A percentile compares a stretch with the other conserved stretches of the same genome.
phyloP scores from a whole-genome alignment of 306 rosid genomes.

The Heteromeles arbutifolia region DNA sequence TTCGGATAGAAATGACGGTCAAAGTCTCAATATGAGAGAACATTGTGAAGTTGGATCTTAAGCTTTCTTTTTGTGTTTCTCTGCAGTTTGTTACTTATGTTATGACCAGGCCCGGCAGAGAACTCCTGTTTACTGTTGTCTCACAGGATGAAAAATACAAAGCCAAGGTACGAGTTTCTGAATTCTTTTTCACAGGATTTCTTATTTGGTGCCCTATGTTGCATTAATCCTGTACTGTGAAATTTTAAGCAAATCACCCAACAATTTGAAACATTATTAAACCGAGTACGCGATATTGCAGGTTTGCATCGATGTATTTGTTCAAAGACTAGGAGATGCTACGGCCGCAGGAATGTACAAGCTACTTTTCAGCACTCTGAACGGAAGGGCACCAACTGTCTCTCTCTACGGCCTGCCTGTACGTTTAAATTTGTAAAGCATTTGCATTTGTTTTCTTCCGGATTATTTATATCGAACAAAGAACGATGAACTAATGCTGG shows the following conservation, averaged over 20 bases:
- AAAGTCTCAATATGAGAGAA: neutral
- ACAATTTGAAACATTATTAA: neutral
- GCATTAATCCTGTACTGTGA: neutral
- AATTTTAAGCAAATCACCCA: neutral
- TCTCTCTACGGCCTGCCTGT: slow-evolving; percentile 80
- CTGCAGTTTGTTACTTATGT: slow-evolving; percentile 86
- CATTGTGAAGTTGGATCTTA: slow-evolving; percentile 1
- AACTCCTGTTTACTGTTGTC: slow-evolving; percentile 85
- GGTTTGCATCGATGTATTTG: slow-evolving; percentile 85
- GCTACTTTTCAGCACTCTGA: slow-evolving; percentile 52
- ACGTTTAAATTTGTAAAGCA: slow-evolving; percentile 16
- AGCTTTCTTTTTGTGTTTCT: slow-evolving; percentile 6
- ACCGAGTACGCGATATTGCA: slow-evolving; percentile 26
- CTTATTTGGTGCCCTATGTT: neutral
- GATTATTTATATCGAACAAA: neutral
- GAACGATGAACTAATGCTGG: neutral
- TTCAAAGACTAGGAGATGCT: slow-evolving; percentile 97
- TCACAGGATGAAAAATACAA: slow-evolving; percentile 97
- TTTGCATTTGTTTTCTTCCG: neutral
- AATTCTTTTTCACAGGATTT: slow-evolving; percentile 1
- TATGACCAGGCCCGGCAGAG: slow-evolving; percentile 93
- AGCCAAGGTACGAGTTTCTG: slow-evolving; percentile 59
- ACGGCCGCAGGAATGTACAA: slow-evolving; percentile 93
- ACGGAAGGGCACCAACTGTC: slow-evolving; percentile 59
- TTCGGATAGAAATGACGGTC: neutral